These are phyloP conservation scores for Chytridiales sp. DNA, from an alignment of 371 early-diverging fungal species.

Conservation along the genomic window DNA sequence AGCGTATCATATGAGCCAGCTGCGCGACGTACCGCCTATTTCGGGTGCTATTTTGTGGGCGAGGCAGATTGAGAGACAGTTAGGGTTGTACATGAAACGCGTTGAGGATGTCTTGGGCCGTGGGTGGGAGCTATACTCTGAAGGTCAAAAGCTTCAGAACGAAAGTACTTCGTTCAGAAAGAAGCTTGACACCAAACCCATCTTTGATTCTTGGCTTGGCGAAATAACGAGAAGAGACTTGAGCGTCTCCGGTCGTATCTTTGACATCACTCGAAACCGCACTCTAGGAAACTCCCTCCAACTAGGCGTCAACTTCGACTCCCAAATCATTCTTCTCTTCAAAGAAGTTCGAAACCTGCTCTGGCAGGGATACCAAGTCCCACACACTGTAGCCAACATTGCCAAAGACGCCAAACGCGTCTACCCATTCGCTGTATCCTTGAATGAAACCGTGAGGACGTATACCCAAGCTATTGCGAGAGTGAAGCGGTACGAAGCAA, in stretches of 20 bases:
- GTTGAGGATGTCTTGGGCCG: slow-evolving; percentile 97
- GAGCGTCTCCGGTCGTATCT: slow-evolving; percentile 87
- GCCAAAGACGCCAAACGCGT: slow-evolving; percentile 96
- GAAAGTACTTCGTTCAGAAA: slow-evolving; percentile 90
- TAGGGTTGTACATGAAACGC: slow-evolving; percentile 92
- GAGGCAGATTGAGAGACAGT: slow-evolving; percentile 96
- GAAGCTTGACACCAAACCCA: slow-evolving; percentile 84
- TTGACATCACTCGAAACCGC: slow-evolving; percentile 83
- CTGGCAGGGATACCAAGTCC: slow-evolving; percentile 91
- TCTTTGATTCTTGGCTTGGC: slow-evolving; percentile 90
- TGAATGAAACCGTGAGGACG: slow-evolving; percentile 92
- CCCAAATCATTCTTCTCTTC: slow-evolving; percentile 91
- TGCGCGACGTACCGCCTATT: slow-evolving; percentile 92
- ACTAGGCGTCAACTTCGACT: slow-evolving; percentile 91
- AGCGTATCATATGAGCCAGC: slow-evolving; percentile 82
- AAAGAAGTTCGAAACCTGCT: slow-evolving; percentile 95
- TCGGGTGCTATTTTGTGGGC: slow-evolving; percentile 97
- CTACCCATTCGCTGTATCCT: slow-evolving; percentile 95
- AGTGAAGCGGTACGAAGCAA: slow-evolving; percentile 73
- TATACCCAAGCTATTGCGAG: slow-evolving; percentile 85
- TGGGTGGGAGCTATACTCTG: slow-evolving; percentile 96
- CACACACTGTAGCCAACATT: slow-evolving; percentile 86
- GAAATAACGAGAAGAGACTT: slow-evolving; percentile 86
- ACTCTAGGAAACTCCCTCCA: slow-evolving; percentile 66
- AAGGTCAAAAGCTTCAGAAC: slow-evolving; percentile 90